phyloP scores from a whole-genome alignment of 768 basidiomycete species.

The Tubosaeta brunneosetosa region DNA sequence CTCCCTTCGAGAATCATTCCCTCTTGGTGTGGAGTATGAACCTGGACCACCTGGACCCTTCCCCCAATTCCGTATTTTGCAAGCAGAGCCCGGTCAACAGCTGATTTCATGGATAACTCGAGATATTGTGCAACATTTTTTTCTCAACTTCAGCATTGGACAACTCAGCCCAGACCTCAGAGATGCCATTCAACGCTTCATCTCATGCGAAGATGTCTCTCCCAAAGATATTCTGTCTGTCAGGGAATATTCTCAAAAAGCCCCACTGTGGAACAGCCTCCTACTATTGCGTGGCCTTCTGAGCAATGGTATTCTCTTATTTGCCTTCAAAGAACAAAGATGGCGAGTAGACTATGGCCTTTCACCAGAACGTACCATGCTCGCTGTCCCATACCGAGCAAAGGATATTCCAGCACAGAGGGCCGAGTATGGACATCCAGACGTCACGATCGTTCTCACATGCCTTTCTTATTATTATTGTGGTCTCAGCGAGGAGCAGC shows the following conservation, averaged over 20 bases:
- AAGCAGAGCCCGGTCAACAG: not conserved
- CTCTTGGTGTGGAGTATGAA: conserved; percentile 8
- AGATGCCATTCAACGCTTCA: conserved; percentile 12
- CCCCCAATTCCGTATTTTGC: conserved; percentile 11
- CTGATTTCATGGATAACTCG: conserved; percentile 5
- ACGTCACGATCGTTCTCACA: conserved; percentile 15
- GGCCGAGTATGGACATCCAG: conserved; percentile 27
- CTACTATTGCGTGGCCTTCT: conserved; percentile 31
- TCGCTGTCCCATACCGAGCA: conserved; percentile 27
- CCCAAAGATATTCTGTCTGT: not conserved
- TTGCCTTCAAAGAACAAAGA: conserved; percentile 16
- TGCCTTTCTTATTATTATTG: conserved; percentile 21
- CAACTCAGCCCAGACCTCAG: conserved; percentile 1
- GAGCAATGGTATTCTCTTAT: conserved; percentile 17
- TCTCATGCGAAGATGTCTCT: conserved; percentile 7
- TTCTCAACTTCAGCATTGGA: conserved; percentile 3
- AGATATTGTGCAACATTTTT: conserved; percentile 4
- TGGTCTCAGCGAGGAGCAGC: conserved; percentile 15
- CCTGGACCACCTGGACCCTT: conserved; percentile 5
- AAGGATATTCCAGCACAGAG: conserved; percentile 23
- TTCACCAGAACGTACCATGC: conserved; percentile 2
- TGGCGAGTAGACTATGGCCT: conserved; percentile 27
- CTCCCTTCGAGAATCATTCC: conserved; percentile 4
- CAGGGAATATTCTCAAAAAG: not conserved
- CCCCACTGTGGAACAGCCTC: conserved; percentile 12